phyloP scores from a whole-genome alignment of 176 grass and related monocot species.

The Oryza coarctata region DNA sequence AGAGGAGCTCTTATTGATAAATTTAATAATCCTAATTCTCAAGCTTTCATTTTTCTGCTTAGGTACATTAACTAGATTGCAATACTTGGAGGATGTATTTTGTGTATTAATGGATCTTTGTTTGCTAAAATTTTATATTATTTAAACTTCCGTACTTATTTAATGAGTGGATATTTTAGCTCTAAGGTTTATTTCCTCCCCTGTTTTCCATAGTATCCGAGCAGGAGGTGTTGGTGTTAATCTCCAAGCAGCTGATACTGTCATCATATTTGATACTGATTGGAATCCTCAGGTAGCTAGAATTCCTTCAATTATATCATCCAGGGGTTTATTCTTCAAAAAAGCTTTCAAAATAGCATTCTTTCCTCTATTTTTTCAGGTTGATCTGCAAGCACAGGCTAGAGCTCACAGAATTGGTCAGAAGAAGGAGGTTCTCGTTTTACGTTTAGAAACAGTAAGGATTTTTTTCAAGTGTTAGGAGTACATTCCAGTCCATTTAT shows the following conservation, averaged over 20 bases:
- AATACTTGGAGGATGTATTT: conserved; percentile 15
- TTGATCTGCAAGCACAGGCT: conserved; percentile 99
- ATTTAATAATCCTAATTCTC: conserved; percentile 83
- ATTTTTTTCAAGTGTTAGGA: conserved; percentile 25
- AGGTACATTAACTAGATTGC: conserved; percentile 55
- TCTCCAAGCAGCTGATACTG: conserved; percentile 99
- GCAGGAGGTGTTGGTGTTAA: conserved; percentile 97
- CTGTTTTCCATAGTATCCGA: conserved; percentile 73
- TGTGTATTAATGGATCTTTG: background rate
- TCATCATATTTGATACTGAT: conserved; percentile 99
- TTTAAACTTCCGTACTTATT: background rate
- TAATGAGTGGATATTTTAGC: conserved; percentile 30
- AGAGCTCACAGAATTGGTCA: conserved; percentile 98
- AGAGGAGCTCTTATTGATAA: conserved; percentile 93
- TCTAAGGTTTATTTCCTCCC: background rate
- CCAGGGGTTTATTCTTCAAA: conserved; percentile 14
- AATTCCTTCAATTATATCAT: conserved; percentile 23
- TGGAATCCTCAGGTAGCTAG: conserved; percentile 97
- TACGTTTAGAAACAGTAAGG: conserved; percentile 91
- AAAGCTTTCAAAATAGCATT: background rate
- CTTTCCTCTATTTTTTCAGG: conserved; percentile 50
- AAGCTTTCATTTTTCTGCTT: conserved; percentile 92
- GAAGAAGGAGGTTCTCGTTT: conserved; percentile 99
- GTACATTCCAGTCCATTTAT: conserved; percentile 28
- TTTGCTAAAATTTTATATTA: conserved; percentile 12